Evolutionary conservation across 2,329 filamentous ascomycete genomes (phyloP), one percentile per base, ranked within the genome.

Genomic region (Stachybotrys elegans): DNA sequence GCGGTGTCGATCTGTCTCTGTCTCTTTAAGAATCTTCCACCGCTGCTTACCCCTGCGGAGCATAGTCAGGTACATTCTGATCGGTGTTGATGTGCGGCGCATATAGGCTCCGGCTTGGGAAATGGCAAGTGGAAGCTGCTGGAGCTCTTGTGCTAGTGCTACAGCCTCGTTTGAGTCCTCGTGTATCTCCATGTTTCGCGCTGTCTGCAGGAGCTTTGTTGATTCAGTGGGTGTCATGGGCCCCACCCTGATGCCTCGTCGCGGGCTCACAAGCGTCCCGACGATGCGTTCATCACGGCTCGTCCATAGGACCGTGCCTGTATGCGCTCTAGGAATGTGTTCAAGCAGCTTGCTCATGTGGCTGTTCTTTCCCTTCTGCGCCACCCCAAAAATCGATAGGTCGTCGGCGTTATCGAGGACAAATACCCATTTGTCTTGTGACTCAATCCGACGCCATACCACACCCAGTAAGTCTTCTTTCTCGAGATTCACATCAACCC

Each of bases 321-420:
- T 48, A 8, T 46, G 40, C 2, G 49, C 49, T 20, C 44, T 48
- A 3, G 62, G 62, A 4, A 65, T 45, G 39, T 51, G 62, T 20
- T 46, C 20, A 3, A 35, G 19, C 5, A 63, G 40, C 11, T 19
- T 45, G 5, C 17, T 27, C 3, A n/a, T 13, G 6, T 21, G 21
- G 3, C 8, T 22, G 9, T 38, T 22, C 20, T 21, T 7, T 5
- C 21, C 2, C n/a, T n/a, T n/a, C n/a, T n/a, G n/a, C n/a, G n/a
- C n/a, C 1, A 54, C 50, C 1, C 58, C 52, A 42, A 63, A 65
- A 2, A 65, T 42, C 3, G 23, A 27, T 1, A 63, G 42, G 20
- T 64, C 51, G 42, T 66, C 58, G 5, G 57, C 60, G 25, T 66
- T 67, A 13, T 66, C 62, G 11, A 66, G 35, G 11, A 67, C 27